phyloP scores from a whole-genome alignment of 2,329 filamentous ascomycete species.

The Didymellaceae sp. region DNA sequence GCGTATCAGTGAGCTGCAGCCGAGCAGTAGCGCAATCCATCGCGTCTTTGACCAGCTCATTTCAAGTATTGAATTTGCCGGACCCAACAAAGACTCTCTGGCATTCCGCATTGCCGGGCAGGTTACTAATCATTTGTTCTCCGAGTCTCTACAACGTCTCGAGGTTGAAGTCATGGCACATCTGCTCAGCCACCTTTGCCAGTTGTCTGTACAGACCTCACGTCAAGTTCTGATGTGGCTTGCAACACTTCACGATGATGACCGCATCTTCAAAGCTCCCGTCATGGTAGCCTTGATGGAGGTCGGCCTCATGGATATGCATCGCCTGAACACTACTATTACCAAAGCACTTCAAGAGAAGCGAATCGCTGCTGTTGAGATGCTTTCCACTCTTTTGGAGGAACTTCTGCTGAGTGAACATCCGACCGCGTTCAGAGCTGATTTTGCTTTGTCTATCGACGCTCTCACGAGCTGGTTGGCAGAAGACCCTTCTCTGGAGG shows the following conservation, averaged over 20 bases:
- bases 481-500: constrained; percentile 70
- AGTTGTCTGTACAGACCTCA: constrained; percentile 64
- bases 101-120: constrained; percentile 63
- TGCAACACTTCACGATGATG: constrained; percentile 60
- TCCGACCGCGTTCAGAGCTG: constrained; percentile 78
- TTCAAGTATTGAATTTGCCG: constrained; percentile 59
- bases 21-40: constrained; percentile 59
- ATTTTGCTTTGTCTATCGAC: constrained; percentile 84
- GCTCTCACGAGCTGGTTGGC: constrained; percentile 81
- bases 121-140: constrained; percentile 63
- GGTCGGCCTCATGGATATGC: constrained; percentile 65
- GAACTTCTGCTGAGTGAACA: constrained; percentile 78
- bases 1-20: constrained; percentile 63
- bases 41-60: constrained; percentile 65
- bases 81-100: constrained; percentile 62
- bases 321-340: constrained; percentile 67
- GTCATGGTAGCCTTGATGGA: constrained; percentile 67
- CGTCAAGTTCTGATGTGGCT: constrained; percentile 61
- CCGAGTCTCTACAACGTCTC: constrained; percentile 60
- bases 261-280: constrained; percentile 66
- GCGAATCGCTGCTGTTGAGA: constrained; percentile 75
- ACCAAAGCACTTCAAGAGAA: constrained; percentile 74
- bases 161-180: constrained; percentile 70
- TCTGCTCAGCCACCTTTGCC: constrained; percentile 66
- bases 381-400: constrained; percentile 81